Evolutionary conservation across 2,329 filamentous ascomycete genomes (phyloP), one percentile per base, ranked within the genome.

Genomic region (Rasamsonia emersonii): DNA sequence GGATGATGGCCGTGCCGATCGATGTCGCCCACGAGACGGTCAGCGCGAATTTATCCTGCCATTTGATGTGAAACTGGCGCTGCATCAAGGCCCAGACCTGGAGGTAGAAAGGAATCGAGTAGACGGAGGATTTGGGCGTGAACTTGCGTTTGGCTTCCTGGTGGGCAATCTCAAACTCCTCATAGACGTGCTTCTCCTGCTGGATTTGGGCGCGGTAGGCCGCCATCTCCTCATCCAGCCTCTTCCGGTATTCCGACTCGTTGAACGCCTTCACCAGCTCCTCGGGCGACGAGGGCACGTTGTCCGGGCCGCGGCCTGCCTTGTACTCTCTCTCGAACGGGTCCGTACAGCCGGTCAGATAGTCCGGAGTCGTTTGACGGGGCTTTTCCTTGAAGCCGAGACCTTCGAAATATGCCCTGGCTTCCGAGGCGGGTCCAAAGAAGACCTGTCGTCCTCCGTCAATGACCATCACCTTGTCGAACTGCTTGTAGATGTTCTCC

Each of bases 81-180:
- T 85, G 80, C 71, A 88, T 82, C 40, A 91, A 61, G 1, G 82
- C 82, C 79, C 79, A 88, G 14, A 91, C 70, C 53, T 93, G 86
- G 1, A 84, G 65, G 42, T 86, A 76, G 59, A 91, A 91, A 0
- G 85, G 84, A 33, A 88, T 80, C 1, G 77, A 79, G 60, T 93
- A 93, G 19, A 89, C 81, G 0, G 83, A 89, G 36, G 74, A 76
- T 48, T 78, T 75, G 0, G 70, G 63, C 0, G 84, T 81, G 5
- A 77, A 72, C 33, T 79, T 77, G 8, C 29, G 83, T 78, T 66
- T 93, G 8, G 33, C 36, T 30, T 36, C 33, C 8, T 29, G 43
- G 91, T 82, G 33, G 16, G 36, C 36, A 26, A 36, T 2, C 35
- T 29, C 46, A 79, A 88, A 0, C 83, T 89, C 17, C 9, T 86